phyloP scores from a whole-genome alignment of 495 filamentous ascomycete genomes.

The Elasticomyces elasticus region DNA sequence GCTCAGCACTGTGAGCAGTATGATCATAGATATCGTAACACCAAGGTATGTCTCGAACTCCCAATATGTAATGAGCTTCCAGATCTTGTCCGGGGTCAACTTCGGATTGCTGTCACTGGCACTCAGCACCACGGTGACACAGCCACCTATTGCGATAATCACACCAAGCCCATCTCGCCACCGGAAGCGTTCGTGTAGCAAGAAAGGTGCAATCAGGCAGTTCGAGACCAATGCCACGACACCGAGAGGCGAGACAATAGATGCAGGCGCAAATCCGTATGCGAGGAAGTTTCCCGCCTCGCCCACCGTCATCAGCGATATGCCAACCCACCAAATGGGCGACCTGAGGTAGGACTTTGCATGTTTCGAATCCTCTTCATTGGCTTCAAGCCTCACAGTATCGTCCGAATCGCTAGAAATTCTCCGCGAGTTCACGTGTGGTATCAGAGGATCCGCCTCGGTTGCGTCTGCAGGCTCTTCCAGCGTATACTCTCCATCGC shows the following conservation, averaged over 20 bases:
- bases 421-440: constrained; percentile 30
- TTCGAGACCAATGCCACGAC: constrained; percentile 94
- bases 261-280: constrained; percentile 96
- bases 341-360: constrained; percentile 69
- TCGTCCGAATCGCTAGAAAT: constrained; percentile 1
- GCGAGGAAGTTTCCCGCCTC: constrained; percentile 95
- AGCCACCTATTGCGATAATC: constrained; percentile 68
- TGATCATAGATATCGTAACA: constrained; percentile 61
- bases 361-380: constrained; percentile 18
- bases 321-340: constrained; percentile 92
- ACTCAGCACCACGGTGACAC: constrained; percentile 87
- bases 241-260: constrained; percentile 91
- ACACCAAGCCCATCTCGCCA: constrained; percentile 82
- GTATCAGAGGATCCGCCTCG: constrained; percentile 25
- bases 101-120: constrained; percentile 83
- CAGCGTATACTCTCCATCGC: constrained; percentile 13
- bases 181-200: constrained; percentile 84
- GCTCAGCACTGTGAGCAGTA: constrained; percentile 69
- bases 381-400: background rate
- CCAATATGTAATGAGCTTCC: constrained; percentile 75
- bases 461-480: constrained; percentile 2
- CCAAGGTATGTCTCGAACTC: constrained; percentile 87
- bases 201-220: constrained; percentile 85
- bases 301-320: constrained; percentile 82
- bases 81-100: constrained; percentile 81